A percentile compares a stretch with the other conserved stretches of the same genome.
phyloP scores from a whole-genome alignment of 2,329 filamentous ascomycete species.

The Bipolaris victoriae region DNA sequence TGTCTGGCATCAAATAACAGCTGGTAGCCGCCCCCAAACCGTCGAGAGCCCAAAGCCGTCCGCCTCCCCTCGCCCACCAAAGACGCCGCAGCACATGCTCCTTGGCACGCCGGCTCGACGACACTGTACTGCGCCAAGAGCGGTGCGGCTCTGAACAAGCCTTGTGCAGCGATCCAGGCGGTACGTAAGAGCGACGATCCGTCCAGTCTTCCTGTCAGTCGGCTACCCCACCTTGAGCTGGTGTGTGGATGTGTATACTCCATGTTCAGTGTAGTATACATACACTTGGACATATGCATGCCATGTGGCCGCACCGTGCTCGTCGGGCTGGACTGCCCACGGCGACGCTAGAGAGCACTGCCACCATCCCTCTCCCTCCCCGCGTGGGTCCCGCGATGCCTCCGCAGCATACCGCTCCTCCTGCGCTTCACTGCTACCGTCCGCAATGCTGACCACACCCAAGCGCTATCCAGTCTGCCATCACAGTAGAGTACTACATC shows the following conservation, averaged over 20 bases:
- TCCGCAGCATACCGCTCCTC: conserved; percentile 26
- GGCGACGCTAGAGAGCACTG: conserved; percentile 28
- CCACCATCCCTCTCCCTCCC: conserved; percentile 33
- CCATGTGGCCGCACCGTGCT: conserved; percentile 14
- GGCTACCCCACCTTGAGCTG: background rate
- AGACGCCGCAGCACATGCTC: too few relatives aligned
- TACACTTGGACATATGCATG: conserved; percentile 2
- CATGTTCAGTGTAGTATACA: background rate
- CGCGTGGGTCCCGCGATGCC: conserved; percentile 28
- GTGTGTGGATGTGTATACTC: background rate
- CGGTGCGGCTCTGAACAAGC: conserved; percentile 31
- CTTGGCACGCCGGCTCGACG: conserved; percentile 8
- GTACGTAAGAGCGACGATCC: conserved; percentile 32
- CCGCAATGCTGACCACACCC: conserved; percentile 43
- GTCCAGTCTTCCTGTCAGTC: background rate
- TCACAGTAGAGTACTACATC: conserved; percentile 4
- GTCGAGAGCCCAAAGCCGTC: background rate
- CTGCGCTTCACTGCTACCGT: conserved; percentile 21
- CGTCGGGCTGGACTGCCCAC: conserved; percentile 17
- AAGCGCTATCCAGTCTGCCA: conserved; percentile 29
- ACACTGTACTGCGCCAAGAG: conserved; percentile 36
- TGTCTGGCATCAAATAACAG: conserved; percentile 2
- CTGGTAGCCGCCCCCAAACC: conserved; percentile 5
- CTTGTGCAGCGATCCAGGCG: conserved; percentile 30
- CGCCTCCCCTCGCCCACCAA: background rate